Percentiles rank a stretch among this genome's conserved stretches.
phyloP scores from a whole-genome alignment of 169 alveolate species.

The Cytauxzoon felis region DNA sequence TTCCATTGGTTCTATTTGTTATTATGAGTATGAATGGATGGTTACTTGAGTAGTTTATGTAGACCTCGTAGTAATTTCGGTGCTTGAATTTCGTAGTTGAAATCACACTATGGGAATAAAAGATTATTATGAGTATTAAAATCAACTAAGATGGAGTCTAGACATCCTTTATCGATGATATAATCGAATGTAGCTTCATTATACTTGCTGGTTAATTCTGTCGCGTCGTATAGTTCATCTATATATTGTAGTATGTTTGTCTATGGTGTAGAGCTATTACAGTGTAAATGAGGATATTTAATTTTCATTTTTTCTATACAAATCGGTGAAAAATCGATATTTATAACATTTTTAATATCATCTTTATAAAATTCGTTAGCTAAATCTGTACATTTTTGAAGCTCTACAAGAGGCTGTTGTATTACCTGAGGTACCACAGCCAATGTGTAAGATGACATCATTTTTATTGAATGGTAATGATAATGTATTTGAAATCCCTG shows the following conservation, averaged over 20 bases:
- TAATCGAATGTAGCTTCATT: conserved; percentile 59
- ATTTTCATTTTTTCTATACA: conserved; percentile 37
- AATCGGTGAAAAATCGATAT: conserved; percentile 32
- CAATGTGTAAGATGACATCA: conserved; percentile 51
- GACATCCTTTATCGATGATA: conserved; percentile 74
- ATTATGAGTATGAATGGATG: not conserved
- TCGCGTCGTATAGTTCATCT: conserved; percentile 41
- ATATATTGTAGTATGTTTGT: not conserved
- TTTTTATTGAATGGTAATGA: conserved; percentile 3
- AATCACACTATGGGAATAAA: conserved; percentile 29
- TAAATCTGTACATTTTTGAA: conserved; percentile 6
- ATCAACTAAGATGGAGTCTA: conserved; percentile 62
- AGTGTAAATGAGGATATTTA: conserved; percentile 43
- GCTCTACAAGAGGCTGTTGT: not conserved
- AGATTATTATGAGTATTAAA: not conserved
- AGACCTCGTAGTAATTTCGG: conserved; percentile 18
- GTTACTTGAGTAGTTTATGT: conserved; percentile 24
- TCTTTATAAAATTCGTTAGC: conserved; percentile 38
- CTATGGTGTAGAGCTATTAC: conserved; percentile 18
- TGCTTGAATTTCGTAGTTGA: conserved; percentile 21
- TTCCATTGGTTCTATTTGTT: conserved; percentile 37
- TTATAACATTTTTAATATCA: conserved; percentile 30
- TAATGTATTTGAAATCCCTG: conserved; percentile 9
- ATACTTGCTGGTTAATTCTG: conserved; percentile 13
- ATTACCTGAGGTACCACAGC: conserved; percentile 61